These are phyloP conservation scores for Phanerochaete sordida DNA, from an alignment of 768 basidiomycete species.

Conservation along the genomic window DNA sequence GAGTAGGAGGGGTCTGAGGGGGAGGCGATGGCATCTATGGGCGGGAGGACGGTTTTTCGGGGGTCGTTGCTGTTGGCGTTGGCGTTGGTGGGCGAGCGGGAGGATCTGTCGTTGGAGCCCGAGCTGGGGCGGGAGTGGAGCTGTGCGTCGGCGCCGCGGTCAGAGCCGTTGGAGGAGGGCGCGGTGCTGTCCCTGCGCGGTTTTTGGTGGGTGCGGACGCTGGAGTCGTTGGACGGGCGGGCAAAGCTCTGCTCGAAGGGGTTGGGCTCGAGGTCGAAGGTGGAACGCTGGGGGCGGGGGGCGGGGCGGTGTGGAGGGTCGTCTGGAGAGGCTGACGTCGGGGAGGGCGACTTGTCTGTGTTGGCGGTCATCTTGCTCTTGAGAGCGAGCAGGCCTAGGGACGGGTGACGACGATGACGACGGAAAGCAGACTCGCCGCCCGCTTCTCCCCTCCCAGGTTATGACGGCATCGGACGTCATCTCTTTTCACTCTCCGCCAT, in stretches of 20 bases:
- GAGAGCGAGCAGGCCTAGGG: not conserved
- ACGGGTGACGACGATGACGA: conserved; percentile 2
- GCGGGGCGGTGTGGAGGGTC: conserved; percentile 17
- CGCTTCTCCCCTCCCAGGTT: not conserved
- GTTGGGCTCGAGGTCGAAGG: conserved; percentile 47
- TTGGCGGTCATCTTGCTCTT: not conserved
- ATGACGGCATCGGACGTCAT: conserved; percentile 6
- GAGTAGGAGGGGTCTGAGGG: conserved; percentile 53
- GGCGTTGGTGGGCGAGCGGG: too few relatives aligned
- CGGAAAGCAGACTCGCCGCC: not conserved
- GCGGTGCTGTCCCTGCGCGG: conserved; percentile 27
- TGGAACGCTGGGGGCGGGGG: conserved; percentile 21
- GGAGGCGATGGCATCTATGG: conserved; percentile 74
- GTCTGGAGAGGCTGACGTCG: not conserved
- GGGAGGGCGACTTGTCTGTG: not conserved
- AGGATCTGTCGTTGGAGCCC: not conserved
- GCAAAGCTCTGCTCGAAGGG: conserved; percentile 84
- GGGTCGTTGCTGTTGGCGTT: conserved; percentile 27
- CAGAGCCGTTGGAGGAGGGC: conserved; percentile 24
- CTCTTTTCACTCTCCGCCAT: conserved; percentile 4
- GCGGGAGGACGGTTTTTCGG: conserved; percentile 76
- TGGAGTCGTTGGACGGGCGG: conserved; percentile 44
- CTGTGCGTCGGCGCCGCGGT: conserved; percentile 7
- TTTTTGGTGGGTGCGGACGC: conserved; percentile 33
- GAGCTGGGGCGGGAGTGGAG: not conserved